Evolutionary conservation across 805 yeast species (phyloP), one percentile per base, ranked within the genome.

Genomic region (Grigorovia transvaalensis): DNA sequence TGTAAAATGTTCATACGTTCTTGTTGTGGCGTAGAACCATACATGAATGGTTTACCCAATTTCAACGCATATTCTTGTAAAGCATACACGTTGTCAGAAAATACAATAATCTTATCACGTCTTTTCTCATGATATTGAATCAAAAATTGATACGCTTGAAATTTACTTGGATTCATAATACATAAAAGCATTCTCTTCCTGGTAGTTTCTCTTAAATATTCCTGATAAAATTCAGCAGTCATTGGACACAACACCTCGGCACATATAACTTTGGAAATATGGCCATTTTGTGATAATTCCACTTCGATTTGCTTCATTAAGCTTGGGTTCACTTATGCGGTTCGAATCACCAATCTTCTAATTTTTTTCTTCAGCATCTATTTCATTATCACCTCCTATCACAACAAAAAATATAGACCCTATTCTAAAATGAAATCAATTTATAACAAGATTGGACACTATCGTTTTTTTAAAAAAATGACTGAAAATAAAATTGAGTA

Each of bases 181-280:
- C 95, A 95, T 51, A 93, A 72, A 50, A 93, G 71, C 96, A 91
- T 89, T 63, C 96, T 77, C 69, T 91, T 89, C 57, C 97, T 77
- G 0, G 96, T 85, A 53, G 79, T 79, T 62, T 91, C 97, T 61
- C 90, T 73, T 45, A 93, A 70, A 68, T 93, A 93, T 66, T 93
- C 99, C 60, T 90, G 96, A 65, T 93, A 93, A 62, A 93, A 93
- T 69, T 93, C 99, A 0, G 96, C 81, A 0, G 99, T 91, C 99
- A 93, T 93, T 19, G 99, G 98, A 71, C 99, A 93, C 99, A 99
- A 93, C 35, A 93, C 99, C 71, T 93, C 99, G 0, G 99, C 99
- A 78, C 99, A 93, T 70, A 93, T 99, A 45, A 93, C 99, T 59
- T 91, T 93, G 2, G 99, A 99, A 68, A 93, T 93, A 64, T 93